Percentiles rank a stretch among this genome's conserved stretches.
phyloP scores from a whole-genome alignment of 225 moss, liverwort and hornwort species.

The Asterella californica region DNA sequence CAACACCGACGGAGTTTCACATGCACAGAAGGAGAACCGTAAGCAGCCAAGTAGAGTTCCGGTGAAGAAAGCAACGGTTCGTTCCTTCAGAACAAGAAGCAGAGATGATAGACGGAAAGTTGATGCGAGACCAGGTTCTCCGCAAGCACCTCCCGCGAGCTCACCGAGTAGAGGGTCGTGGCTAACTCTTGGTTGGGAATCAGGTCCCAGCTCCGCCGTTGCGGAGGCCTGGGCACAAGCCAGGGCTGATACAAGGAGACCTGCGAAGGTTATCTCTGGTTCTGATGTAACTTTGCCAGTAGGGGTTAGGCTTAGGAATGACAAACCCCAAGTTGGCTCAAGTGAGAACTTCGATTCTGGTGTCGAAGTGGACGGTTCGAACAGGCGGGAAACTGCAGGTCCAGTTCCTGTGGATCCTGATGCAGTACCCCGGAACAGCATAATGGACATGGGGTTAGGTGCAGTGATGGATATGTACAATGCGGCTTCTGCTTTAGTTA shows the following conservation, averaged over 20 bases:
- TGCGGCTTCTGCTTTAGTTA: conserved; percentile 45
- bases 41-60: conserved; percentile 11
- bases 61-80: conserved; percentile 25
- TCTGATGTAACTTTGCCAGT: conserved; percentile 28
- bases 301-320: conserved; percentile 28
- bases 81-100: conserved; percentile 16
- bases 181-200: conserved; percentile 43
- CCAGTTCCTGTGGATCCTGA: conserved; percentile 54
- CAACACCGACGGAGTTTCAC: background rate
- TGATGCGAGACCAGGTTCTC: conserved; percentile 17
- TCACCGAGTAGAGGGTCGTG: conserved; percentile 27
- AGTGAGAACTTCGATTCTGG: conserved; percentile 23
- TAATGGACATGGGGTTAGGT: conserved; percentile 43
- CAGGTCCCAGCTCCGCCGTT: conserved; percentile 53
- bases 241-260: conserved; percentile 40
- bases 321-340: conserved; percentile 11
- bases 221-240: conserved; percentile 58
- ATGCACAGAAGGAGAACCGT: conserved; percentile 17
- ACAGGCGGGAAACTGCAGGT: conserved; percentile 34
- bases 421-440: conserved; percentile 44
- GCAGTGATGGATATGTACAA: conserved; percentile 49
- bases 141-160: conserved; percentile 21
- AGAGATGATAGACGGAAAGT: conserved; percentile 24
- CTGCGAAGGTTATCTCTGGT: conserved; percentile 15
- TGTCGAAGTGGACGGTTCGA: conserved; percentile 28